A percentile compares a stretch with the other conserved stretches of the same genome.
These are phyloP conservation scores for Tetracladium setigerum DNA, from an alignment of 495 filamentous ascomycete genomes.

Conservation along the genomic window DNA sequence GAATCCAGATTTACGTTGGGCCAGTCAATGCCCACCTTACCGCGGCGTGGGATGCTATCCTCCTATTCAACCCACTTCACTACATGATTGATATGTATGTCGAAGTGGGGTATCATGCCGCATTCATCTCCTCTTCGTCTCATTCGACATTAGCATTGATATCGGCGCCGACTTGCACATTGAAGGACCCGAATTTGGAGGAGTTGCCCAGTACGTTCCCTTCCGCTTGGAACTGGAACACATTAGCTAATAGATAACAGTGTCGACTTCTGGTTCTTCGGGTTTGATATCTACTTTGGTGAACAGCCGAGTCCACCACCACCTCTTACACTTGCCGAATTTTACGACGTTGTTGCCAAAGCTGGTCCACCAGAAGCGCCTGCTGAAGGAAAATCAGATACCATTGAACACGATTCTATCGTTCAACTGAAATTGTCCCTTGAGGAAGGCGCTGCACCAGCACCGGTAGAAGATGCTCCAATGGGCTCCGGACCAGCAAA, in stretches of 20 bases:
- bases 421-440: neutral
- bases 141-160: constrained; percentile 26
- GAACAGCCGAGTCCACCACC: neutral
- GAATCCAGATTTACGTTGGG: neutral
- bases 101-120: constrained; percentile 27
- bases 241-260: neutral
- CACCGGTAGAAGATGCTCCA: constrained; percentile 4
- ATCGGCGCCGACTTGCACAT: constrained; percentile 31
- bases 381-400: neutral
- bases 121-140: constrained; percentile 28
- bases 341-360: constrained; percentile 15
- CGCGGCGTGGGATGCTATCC: neutral
- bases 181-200: constrained; percentile 30
- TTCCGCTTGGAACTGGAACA: too few relatives aligned
- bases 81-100: too few relatives aligned
- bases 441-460: constrained; percentile 5
- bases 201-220: constrained; percentile 16
- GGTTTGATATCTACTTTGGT: constrained; percentile 40
- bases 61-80: too few relatives aligned
- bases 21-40: neutral
- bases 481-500: neutral
- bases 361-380: neutral
- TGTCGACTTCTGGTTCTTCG: constrained; percentile 36
- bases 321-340: constrained; percentile 1
- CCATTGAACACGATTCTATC: neutral